Conservation (phyloP, 345 rosid species). For the Abelmoschus esculentus region DNA sequence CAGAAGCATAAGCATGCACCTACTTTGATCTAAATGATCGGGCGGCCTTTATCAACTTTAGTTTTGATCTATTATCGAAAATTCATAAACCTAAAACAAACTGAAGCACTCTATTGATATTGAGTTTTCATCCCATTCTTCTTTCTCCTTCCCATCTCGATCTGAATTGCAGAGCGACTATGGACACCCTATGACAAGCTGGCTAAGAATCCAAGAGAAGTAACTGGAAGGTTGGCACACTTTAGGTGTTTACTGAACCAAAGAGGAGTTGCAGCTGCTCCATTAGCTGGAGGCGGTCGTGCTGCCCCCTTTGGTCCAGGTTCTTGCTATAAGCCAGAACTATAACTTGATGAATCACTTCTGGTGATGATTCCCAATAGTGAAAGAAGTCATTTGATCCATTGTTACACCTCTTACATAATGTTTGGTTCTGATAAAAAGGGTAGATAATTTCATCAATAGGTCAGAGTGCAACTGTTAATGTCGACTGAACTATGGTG, state of each 20-base stretch:
- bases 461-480: background rate
- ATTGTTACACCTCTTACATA: background rate
- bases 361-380: background rate
- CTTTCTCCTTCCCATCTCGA: background rate
- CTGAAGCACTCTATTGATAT: background rate
- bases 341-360: too few relatives aligned
- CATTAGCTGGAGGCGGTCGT: too few relatives aligned
- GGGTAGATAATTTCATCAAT: background rate
- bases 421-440: background rate
- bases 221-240: conserved; percentile 41
- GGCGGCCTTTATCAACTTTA: background rate
- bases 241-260: conserved; percentile 65
- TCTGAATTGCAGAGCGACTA: conserved; percentile 38
- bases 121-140: background rate
- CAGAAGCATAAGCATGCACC: background rate
- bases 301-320: too few relatives aligned
- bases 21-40: background rate
- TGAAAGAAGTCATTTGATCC: background rate
- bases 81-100: too few relatives aligned
- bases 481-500: too few relatives aligned
- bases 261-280: conserved; percentile 16
- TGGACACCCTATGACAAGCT: conserved; percentile 31
- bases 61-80: background rate
- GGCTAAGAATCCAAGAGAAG: conserved; percentile 35
- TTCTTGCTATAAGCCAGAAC: too few relatives aligned